phyloP scores from a whole-genome alignment of 331 rosid genomes.

The Rhamnella rubrinervis region DNA sequence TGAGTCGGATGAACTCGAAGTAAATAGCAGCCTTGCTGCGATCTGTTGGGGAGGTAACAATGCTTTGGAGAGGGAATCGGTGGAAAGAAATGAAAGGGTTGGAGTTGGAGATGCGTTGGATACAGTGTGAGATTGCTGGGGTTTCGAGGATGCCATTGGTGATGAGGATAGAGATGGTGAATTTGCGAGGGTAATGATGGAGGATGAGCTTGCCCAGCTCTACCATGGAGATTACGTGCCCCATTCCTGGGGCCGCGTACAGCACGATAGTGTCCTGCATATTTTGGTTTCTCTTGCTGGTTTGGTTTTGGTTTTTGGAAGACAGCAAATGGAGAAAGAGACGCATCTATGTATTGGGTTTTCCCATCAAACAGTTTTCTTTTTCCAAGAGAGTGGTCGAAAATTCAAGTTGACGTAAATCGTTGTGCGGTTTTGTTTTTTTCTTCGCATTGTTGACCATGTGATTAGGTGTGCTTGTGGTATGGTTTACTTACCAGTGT shows the following conservation, averaged over 20 bases:
- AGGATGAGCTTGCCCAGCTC: constrained; percentile 46
- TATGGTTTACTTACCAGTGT: no score
- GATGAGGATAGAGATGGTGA: constrained; percentile 36
- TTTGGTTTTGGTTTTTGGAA: no score
- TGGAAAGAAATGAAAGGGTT: constrained; percentile 39
- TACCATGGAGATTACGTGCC: constrained; percentile 49
- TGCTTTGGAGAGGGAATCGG: constrained; percentile 20
- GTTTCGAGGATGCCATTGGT: constrained; percentile 9
- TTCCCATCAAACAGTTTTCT: no score
- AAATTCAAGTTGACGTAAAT: no score
- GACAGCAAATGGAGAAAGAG: no score
- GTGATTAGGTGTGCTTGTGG: no score
- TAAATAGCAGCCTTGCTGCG: neutral
- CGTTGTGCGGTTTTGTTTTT: no score
- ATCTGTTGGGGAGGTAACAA: neutral
- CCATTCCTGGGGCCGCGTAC: constrained; percentile 39
- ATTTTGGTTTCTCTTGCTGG: no score
- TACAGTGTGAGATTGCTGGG: constrained; percentile 8
- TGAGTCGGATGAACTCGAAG: constrained; percentile 11
- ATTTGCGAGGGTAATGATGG: constrained; percentile 14
- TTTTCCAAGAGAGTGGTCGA: no score
- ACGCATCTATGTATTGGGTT: no score
- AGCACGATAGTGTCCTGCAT: no score
- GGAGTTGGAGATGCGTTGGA: constrained; percentile 27
- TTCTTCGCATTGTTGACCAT: no score